Base-by-base conservation (phyloP, 257 asterid genomes). In the Mitragyna speciosa region DNA sequence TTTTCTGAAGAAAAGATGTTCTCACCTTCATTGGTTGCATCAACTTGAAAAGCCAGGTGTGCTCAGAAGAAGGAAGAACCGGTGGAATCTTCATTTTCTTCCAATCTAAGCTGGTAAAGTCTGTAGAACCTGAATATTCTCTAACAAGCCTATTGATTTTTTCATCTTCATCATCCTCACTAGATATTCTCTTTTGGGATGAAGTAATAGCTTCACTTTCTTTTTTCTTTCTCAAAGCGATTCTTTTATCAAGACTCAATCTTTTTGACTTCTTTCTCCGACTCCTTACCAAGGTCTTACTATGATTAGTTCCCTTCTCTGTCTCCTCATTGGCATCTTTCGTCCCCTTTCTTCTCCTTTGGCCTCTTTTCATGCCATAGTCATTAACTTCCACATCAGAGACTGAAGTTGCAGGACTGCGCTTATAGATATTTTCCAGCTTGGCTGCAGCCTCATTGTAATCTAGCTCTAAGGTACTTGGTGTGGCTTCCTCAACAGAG, bases 11-110 rank as follows among this genome's bases (percentile, higher is more conserved):
- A 66, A 79, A 69, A 30, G 28, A 56, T 77, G 72, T 54, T 49
- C 80, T 86, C 83, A 94, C 98, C 96, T 94, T 94, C 96, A 87
- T 88, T 36, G 96, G 97, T 82, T 94, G 94, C 94, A 94, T 91
- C 84, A 92, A 82, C 80, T 90, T 90, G 81, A 92, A 92, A 58
- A 94, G 87, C 96, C 96, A 90, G n/a, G 81, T 70, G 70, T 94
- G 96, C 89, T 91, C 97, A 5, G 93, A 84, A 58, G 95, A 89
- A 77, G 95, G 85, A 77, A 94, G 94, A 76, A 94, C 98, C 0
- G 97, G 94, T 10, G 97, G 97, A 30, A 94, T 94, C 90, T 90
- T 94, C 95, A 89, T 91, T 82, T 87, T 92, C 88, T 90, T 94
- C 98, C 98, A 94, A 63, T 91, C 92, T 41, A 92, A 82, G 89